phyloP scores from a whole-genome alignment of 352 stramenopile species.

The Bremia lactucae region DNA sequence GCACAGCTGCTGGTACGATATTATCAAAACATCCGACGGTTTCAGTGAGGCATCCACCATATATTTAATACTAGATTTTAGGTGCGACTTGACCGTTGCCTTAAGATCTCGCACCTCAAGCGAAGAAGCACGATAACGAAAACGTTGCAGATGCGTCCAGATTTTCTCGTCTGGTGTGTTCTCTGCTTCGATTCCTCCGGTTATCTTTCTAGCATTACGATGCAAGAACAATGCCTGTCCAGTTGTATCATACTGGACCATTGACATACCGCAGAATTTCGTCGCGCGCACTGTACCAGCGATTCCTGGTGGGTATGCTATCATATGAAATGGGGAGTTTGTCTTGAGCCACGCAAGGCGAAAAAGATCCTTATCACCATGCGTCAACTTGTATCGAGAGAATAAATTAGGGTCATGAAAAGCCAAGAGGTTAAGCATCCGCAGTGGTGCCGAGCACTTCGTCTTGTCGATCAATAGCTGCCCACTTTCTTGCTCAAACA shows the following conservation, averaged over 20 bases:
- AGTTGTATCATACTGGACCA: conserved; percentile 27
- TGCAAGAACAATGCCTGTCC: conserved; percentile 32
- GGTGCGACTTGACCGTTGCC: conserved; percentile 3
- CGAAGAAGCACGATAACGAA: conserved; percentile 12
- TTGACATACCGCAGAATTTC: conserved; percentile 34
- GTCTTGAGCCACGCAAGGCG: conserved; percentile 38
- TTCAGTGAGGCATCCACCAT: conserved; percentile 5
- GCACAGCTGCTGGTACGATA: conserved; percentile 21
- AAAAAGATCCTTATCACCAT: conserved; percentile 44
- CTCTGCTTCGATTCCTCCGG: conserved; percentile 2
- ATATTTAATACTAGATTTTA: conserved; percentile 1
- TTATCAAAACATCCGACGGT: conserved; percentile 7
- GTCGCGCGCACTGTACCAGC: conserved; percentile 12
- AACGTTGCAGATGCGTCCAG: conserved; percentile 48
- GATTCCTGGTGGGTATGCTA: conserved; percentile 20
- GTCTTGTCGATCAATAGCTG: conserved; percentile 32
- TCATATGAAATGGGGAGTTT: conserved; percentile 27
- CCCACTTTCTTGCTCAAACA: conserved; percentile 53
- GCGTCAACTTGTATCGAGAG: conserved; percentile 15
- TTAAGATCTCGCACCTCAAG: conserved; percentile 5
- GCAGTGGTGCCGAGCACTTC: conserved; percentile 9
- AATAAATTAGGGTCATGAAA: conserved; percentile 17
- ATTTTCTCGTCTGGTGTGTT: conserved; percentile 8
- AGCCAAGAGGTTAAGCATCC: conserved; percentile 21
- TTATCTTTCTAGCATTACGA: conserved; percentile 28